Evolutionary conservation across 805 yeast genomes (phyloP), one percentile per base, ranked within the genome.

Genomic region (Saccharomycopsis babjevae): DNA sequence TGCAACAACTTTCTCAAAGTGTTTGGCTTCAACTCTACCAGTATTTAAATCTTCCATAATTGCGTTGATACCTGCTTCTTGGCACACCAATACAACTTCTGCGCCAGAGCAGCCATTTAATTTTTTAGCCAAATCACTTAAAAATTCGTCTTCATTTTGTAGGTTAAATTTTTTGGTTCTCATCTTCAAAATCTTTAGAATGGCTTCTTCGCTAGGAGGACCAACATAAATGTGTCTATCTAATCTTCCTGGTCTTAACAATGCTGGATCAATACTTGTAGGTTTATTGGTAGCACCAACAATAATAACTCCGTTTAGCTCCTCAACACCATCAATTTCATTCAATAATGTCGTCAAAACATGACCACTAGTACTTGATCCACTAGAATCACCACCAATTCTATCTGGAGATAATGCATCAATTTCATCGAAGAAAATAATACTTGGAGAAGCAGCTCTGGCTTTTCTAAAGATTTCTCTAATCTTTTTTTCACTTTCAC

Each of bases 201-300:
- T 79, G 0, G 97, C 97, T 1, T 79, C 84, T 58, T 68, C 73
- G 69, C 92, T 96, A 0, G 99, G 99, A 1, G 98, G 98, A 0
- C 88, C 82, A 10, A 94, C 98, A 69, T 89, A 94, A 38, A 94
- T 83, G 66, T 93, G 93, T 67, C 98, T 81, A 70, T 94, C 99
- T 65, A 94, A 77, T 70, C 99, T 81, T 0, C 99, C 99, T 0
- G 99, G 99, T 68, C 99, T 83, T 69, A 94, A 76, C 61, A 94
- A 76, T 0, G 99, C 99, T 0, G 97, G 81, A 69, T 94, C 99
- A 54, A 94, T 90, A 30, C 88, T 87, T 56, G 90, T 91, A 0
- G 99, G 99, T 68, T 97, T 79, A 71, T 94, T 94, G 0, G 99
- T 94, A 10, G 99, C 99, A 1, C 97, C 99, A 34, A 94, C 86